A percentile compares a stretch with the other conserved stretches of the same genome.
Conservation (phyloP, 768 basidiomycete genomes). For the Clathrus columnatus region DNA sequence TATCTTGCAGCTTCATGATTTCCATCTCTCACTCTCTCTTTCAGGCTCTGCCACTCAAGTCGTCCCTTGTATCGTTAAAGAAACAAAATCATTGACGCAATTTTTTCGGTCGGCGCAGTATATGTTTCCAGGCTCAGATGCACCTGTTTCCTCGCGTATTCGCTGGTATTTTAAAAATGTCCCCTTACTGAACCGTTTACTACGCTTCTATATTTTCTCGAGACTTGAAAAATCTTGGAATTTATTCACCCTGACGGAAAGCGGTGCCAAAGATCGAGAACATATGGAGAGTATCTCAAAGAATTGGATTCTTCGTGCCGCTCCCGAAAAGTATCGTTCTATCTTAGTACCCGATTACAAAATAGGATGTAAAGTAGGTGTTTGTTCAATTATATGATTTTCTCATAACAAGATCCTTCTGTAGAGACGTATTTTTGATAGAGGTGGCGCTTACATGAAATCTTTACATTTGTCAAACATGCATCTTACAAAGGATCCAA, state of each 20-base stretch:
- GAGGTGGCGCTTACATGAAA: conserved; percentile 11
- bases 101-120: conserved; percentile 15
- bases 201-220: neutral
- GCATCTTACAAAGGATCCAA: conserved; percentile 13
- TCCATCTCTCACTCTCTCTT: neutral
- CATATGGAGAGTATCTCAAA: conserved; percentile 5
- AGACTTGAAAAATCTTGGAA: neutral
- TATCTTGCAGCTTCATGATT: neutral
- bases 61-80: conserved; percentile 14
- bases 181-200: neutral
- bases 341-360: conserved; percentile 10
- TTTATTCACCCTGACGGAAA: neutral
- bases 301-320: neutral
- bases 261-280: neutral
- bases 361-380: conserved; percentile 14
- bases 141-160: neutral
- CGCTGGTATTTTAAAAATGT: conserved; percentile 7
- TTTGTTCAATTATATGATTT: neutral
- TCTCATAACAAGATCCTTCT: neutral
- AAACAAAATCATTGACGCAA: conserved; percentile 12
- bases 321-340: neutral
- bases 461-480: conserved; percentile 13
- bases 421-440: conserved; percentile 18
- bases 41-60: conserved; percentile 13
- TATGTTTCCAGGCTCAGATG: conserved; percentile 3